Base-by-base conservation (phyloP, 306 rosid species). In the Herpetospermum pedunculosum region DNA sequence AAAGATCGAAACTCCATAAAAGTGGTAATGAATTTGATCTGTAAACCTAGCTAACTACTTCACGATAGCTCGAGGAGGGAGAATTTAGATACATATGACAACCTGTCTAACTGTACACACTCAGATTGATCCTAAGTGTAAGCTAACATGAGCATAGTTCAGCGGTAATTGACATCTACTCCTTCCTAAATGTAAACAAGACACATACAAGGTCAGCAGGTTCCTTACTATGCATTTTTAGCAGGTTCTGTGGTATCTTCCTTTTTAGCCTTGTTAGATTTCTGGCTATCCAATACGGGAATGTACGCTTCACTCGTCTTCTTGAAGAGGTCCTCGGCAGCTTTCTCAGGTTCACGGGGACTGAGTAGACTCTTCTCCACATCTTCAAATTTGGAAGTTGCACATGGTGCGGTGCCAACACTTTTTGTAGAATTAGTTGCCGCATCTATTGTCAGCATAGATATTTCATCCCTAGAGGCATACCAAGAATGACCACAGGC, bases 401-500 rank as follows among this genome's bases (percentile, higher is more conserved):
- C 85, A 82, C 28, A 85, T 13, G 96, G 96, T 15, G 86, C 85
- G 0, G 88, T 83, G 30, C 88, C 90, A 8, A 81, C 87, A 18
- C 68, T 81, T 79, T 70, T 77, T 73, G 84, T 49, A 9, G 96
- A 77, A 71, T 70, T 81, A 0, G 89, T 72, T 43, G 86, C 79
- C 21, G 57, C 57, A 3, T 84, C 90, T 63, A 89, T 74, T 30
- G 96, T 87, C 68, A 85, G 92, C 75, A 60, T 47, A 67, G 97
- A 90, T n/a, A 83, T 86, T 70, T 79, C 96, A 75, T 95, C 96
- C 53, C 96, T 83, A 49, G 92, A 89, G 35, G 96, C 92, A 80
- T 88, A 92, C 99, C 99, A 92, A 71, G 87, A 83, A 79, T 95
- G 79, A 43, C 99, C 99, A 69, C 99, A 92, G 34, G 85, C 85